Evolutionary conservation across 1,284 basidiomycete species (phyloP), one percentile per base, ranked within the genome.

Genomic region (Cerrena zonata): DNA sequence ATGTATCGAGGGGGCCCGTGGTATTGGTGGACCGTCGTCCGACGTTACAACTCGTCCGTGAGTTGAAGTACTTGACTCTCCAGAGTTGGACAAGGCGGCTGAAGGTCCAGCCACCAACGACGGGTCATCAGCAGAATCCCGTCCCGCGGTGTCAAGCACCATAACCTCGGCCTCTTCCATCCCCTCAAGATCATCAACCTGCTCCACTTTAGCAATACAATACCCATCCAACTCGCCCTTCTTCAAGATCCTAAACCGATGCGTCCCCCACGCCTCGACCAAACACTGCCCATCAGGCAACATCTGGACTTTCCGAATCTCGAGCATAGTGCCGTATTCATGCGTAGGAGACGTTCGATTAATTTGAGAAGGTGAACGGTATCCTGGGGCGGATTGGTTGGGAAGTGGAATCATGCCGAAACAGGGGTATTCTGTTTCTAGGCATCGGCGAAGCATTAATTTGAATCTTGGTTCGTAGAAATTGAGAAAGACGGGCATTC

Each of bases 381-480:
- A 13, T 37, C 26, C 40, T 10, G n/a, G 36, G 25, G 27, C 25
- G 56, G 43, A n/a, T 21, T 34, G 45, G 12, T 30, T 36, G 7
- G 38, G 49, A 30, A 45, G 50, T 71, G 95, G 81, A 60, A 96
- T 81, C 90, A 97, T 96, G 19, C 94, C 94, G 65, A 98, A 96
- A 21, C 76, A 73, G 12, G 89, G 90, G 23, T 72, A 74, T 3
- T 81, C 74, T 12, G 78, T 82, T 58, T 91, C 86, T 48, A 97
- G 82, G 64, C 89, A 93, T 3, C 94, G 84, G 21, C 94, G 84
- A 49, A 97, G 84, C 94, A 97, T 95, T 36, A 97, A 78, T 11
- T 93, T 84, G 66, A 97, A 84, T 50, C 78, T 77, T 0, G 94
- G 94, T 66, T 98, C 94, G 63, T 91, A 96, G 61, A 97, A 86